Base-by-base conservation (phyloP, 148 eudicot species). In the Persicaria maculosa region DNA sequence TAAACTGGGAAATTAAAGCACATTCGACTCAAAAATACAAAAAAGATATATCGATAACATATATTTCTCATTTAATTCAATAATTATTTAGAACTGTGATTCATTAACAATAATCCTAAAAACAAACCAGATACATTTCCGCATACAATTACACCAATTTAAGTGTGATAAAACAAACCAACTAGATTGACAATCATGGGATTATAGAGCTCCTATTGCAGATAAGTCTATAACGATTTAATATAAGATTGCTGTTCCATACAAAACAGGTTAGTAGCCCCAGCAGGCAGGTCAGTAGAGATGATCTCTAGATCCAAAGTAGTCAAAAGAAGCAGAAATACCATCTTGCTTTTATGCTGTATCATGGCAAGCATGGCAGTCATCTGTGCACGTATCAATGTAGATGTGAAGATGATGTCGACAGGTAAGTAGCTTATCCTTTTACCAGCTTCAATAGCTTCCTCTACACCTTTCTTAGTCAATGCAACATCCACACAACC, bases 321-420 rank as follows among this genome's bases (percentile, higher is more conserved):
- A 9, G 31, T 45, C 25, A 12, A 46, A 71, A 71, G 48, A 71
- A 47, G 5, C 73, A 44, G 68, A 36, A 62, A 62, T 84, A 94
- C 98, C 98, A 88, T 94, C 81, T 86, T 91, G 74, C 93, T 90
- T 12, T 93, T 93, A 80, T 94, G 98, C 78, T 94, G 88, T 9
- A 95, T 89, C 98, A 94, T 94, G 72, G 98, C 98, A 82, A 94
- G 97, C 98, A 91, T 94, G 75, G 97, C 97, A 48, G 98, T 94
- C 98, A 93, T 93, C 78, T 93, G 97, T 9, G 98, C 98, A 76
- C 98, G 98, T 79, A 93, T 91, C 77, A 93, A 78, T 0, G 95
- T 77, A 81, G 98, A 93, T 52, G 98, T 93, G 76, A 76, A 90
- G 71, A 93, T 93, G 79, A 86, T 76, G 82, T 93, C 93, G 4